phyloP scores from a whole-genome alignment of 805 yeast species.

The Yarrowia sp. region DNA sequence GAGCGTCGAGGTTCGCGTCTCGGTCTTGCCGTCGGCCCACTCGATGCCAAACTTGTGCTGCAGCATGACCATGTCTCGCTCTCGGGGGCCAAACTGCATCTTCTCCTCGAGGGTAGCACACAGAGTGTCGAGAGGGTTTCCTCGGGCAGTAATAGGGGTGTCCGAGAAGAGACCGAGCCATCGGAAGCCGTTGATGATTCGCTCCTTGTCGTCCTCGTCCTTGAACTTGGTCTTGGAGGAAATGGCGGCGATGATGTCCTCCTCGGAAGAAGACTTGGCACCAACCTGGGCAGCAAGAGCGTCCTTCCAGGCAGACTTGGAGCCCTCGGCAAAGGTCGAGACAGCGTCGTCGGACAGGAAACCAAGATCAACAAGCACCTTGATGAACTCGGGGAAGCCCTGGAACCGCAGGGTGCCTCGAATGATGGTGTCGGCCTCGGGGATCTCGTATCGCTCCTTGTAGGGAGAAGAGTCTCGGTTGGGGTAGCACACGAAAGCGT shows the following conservation, averaged over 20 bases:
- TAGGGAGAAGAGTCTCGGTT: slow-evolving; percentile 96
- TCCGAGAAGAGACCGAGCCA: slow-evolving; percentile 94
- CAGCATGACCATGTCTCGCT: slow-evolving; percentile 90
- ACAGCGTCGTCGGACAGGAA: slow-evolving; percentile 76
- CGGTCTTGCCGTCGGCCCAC: slow-evolving; percentile 89
- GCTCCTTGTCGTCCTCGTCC: slow-evolving; percentile 74
- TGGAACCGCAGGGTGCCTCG: slow-evolving; percentile 98
- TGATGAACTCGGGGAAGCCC: slow-evolving; percentile 98
- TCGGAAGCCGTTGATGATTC: slow-evolving; percentile 81
- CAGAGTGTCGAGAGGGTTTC: slow-evolving; percentile 90
- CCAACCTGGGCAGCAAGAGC: slow-evolving; percentile 76
- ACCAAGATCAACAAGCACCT: slow-evolving; percentile 91
- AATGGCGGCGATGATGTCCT: slow-evolving; percentile 73
- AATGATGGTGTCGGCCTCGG: slow-evolving; percentile 95
- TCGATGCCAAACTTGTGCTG: slow-evolving; percentile 98
- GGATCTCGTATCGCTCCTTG: slow-evolving; percentile 87
- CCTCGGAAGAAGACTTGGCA: slow-evolving; percentile 64
- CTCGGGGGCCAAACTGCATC: slow-evolving; percentile 95
- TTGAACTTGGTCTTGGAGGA: slow-evolving; percentile 77
- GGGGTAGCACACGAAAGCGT: slow-evolving; percentile 91
- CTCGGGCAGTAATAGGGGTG: slow-evolving; percentile 75
- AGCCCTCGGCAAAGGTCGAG: slow-evolving; percentile 52
- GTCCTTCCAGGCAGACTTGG: slow-evolving; percentile 74
- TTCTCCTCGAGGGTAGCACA: slow-evolving; percentile 94
- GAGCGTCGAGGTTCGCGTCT: slow-evolving; percentile 91